Base-by-base conservation (phyloP, 768 basidiomycete species). In the Gyrodon lividus region DNA sequence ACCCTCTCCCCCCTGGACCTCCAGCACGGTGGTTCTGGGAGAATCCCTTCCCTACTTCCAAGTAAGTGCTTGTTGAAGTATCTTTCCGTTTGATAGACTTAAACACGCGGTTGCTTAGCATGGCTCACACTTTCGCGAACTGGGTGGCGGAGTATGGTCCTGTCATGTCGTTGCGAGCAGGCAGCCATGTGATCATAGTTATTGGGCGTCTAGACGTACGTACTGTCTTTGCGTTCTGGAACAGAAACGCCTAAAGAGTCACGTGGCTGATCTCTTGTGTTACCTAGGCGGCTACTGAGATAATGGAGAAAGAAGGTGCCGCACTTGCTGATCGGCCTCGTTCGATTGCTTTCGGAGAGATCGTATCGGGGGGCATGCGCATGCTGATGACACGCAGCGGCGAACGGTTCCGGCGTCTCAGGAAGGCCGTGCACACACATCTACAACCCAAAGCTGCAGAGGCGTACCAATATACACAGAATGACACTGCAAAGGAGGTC, bases 141-240 rank as follows among this genome's bases (percentile, higher is more conserved):
- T 81, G 80, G 76, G 79, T 77, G 2, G 67, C 78, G 43, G 55
- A 74, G 55, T 85, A 85, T 51, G 84, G 83, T 0, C 82, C 85
- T 0, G 73, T 85, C 0, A 77, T 83, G 51, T 72, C 77, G 0
- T 61, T 86, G 9, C 72, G 77, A 4, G 77, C 77, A 58, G 84
- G 84, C 3, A 43, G 31, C 7, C 31, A 43, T 7, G 50, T 62
- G 9, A 19, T 46, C 17, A 48, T 69, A 22, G 44, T 67, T 2
- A 50, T 68, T 2, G 41, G 54, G 8, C 41, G 62, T 2, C 50
- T 62, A 17, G 46, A 60, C 1, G 67, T 66, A 52, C 35, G 58
- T 8, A 2, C n/a, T 22, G 16, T 23, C 26, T 16, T 3, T 23
- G 10, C 6, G 10, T 20, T 26, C 7, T 31, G 37, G 10, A 17